Percentiles rank a stretch among this genome's conserved stretches.
Conservation (phyloP, 805 yeast genomes). For the Metschnikowia similis region DNA sequence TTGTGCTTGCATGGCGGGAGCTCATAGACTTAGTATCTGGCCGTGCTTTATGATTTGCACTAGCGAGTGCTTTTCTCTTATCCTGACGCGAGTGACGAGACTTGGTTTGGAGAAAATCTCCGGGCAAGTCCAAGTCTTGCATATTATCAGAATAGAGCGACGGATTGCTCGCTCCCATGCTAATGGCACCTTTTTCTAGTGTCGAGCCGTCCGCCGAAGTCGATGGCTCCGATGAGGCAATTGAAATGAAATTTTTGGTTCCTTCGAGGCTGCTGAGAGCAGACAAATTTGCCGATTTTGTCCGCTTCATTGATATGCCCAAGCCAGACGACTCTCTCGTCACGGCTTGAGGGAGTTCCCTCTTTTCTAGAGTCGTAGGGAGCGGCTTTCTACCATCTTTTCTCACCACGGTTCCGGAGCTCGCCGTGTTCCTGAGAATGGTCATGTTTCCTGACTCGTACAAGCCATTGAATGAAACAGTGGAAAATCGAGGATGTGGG, state of each 20-base stretch:
- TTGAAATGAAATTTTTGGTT: constrained; percentile 18
- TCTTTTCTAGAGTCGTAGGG: constrained; percentile 12
- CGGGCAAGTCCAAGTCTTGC: constrained; percentile 15
- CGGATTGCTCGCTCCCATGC: constrained; percentile 17
- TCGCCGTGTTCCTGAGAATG: constrained; percentile 9
- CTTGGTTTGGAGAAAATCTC: constrained; percentile 6
- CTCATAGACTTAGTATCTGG: neutral
- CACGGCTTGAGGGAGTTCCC: constrained; percentile 20
- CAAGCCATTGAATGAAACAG: constrained; percentile 39
- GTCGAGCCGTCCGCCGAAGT: constrained; percentile 19
- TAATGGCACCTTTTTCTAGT: constrained; percentile 22
- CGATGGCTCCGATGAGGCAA: constrained; percentile 15
- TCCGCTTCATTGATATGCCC: constrained; percentile 6
- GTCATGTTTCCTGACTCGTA: constrained; percentile 8
- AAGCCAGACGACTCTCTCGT: constrained; percentile 28
- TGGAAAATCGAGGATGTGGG: constrained; percentile 42
- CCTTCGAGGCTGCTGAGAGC: neutral
- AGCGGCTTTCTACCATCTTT: constrained; percentile 6
- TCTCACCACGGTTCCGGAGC: constrained; percentile 16
- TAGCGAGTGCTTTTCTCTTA: neutral
- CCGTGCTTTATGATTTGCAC: neutral
- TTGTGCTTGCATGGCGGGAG: constrained; percentile 2
- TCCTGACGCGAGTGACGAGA: constrained; percentile 2
- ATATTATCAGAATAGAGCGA: constrained; percentile 20
- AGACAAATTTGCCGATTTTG: neutral